Percentiles rank a stretch among this genome's conserved stretches.
phyloP scores from a whole-genome alignment of 371 early-diverging fungal species.

The Funneliformis caledonium region DNA sequence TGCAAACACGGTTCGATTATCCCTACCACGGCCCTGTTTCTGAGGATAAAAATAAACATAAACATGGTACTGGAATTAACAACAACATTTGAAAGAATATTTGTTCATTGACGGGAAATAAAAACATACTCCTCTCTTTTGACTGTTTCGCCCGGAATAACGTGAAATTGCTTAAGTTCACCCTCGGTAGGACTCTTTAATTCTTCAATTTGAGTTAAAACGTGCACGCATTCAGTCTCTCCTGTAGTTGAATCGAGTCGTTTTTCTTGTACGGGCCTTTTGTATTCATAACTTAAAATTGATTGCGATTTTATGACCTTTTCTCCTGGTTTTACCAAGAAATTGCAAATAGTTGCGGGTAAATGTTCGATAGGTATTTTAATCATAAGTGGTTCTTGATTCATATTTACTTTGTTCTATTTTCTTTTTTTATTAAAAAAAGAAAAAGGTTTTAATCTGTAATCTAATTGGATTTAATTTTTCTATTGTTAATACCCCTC shows the following conservation, averaged over 20 bases:
- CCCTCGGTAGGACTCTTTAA: constrained; percentile 33
- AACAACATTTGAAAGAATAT: not conserved
- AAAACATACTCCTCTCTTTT: not conserved
- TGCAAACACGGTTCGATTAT: constrained; percentile 15
- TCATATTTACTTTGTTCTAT: not conserved
- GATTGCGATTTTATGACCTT: constrained; percentile 22
- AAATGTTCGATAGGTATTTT: constrained; percentile 27
- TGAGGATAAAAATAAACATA: not conserved
- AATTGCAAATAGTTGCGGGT: constrained; percentile 32
- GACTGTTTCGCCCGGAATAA: constrained; percentile 5
- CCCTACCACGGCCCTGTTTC: not conserved
- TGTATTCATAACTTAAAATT: constrained; percentile 26
- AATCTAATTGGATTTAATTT: not conserved
- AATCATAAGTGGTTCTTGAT: not conserved
- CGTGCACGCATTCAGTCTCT: not conserved
- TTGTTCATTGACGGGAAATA: not conserved
- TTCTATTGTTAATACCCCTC: not conserved
- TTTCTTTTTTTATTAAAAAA: not conserved
- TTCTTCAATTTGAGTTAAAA: constrained; percentile 8
- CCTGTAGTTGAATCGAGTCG: not conserved
- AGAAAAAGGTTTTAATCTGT: not conserved
- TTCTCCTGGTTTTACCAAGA: constrained; percentile 25
- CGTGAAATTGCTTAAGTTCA: constrained; percentile 9
- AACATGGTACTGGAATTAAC: not conserved
- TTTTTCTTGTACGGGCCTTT: not conserved